A percentile compares a stretch with the other conserved stretches of the same genome.
phyloP scores from a whole-genome alignment of 768 basidiomycete species.

The Pisolithus marmoratus region DNA sequence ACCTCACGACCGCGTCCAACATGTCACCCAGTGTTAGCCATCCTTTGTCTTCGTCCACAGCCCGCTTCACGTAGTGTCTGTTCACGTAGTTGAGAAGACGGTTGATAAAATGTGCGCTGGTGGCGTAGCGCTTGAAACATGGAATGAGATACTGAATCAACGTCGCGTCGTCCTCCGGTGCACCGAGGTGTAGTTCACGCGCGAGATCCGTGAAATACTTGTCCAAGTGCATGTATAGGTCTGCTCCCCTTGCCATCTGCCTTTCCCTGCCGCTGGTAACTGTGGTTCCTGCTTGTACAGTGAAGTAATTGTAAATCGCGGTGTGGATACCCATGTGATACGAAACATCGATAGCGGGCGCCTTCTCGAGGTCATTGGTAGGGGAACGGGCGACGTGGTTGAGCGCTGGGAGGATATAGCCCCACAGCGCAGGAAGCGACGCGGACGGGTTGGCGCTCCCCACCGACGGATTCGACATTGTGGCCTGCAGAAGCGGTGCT shows the following conservation, averaged over 20 bases:
- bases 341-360: constrained; percentile 63
- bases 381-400: constrained; percentile 74
- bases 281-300: constrained; percentile 28
- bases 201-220: constrained; percentile 59
- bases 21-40: constrained; percentile 69
- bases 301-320: constrained; percentile 79
- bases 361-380: constrained; percentile 51
- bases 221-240: constrained; percentile 71
- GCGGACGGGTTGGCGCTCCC: constrained; percentile 72
- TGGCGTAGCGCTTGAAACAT: constrained; percentile 63
- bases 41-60: constrained; percentile 71
- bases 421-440: constrained; percentile 68
- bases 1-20: constrained; percentile 53
- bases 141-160: constrained; percentile 68
- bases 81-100: constrained; percentile 72
- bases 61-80: constrained; percentile 69
- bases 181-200: constrained; percentile 55
- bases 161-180: constrained; percentile 59
- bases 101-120: constrained; percentile 62
- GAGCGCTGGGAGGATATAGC: constrained; percentile 67
- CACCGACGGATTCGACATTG: constrained; percentile 48
- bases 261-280: constrained; percentile 24
- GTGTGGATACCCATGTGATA: constrained; percentile 78
- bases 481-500: constrained; percentile 17
- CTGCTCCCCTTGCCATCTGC: constrained; percentile 47